Conservation (phyloP, 1,284 basidiomycete species). For the Wallemia hederae region DNA sequence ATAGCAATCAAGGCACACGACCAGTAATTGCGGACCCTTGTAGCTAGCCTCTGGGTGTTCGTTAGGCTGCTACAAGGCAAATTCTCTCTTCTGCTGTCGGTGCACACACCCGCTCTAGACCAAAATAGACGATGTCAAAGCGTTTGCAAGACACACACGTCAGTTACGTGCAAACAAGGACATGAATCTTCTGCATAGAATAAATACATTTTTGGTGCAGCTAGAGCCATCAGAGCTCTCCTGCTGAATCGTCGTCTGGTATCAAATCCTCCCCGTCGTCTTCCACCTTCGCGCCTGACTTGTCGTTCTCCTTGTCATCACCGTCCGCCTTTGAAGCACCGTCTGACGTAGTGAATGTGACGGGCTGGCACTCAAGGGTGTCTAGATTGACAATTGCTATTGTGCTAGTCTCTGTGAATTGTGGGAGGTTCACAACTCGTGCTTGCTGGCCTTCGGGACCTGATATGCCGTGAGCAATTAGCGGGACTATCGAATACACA, state of each 20-base stretch:
- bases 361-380: conserved; percentile 18
- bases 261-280: background rate
- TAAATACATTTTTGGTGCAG: too few relatives aligned
- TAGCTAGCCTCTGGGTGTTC: too few relatives aligned
- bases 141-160: too few relatives aligned
- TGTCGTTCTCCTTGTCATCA: background rate
- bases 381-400: conserved; percentile 32
- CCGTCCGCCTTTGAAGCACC: background rate
- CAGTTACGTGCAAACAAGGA: too few relatives aligned
- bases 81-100: too few relatives aligned
- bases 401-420: conserved; percentile 35
- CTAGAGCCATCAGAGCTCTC: background rate
- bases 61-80: too few relatives aligned
- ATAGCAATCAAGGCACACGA: background rate
- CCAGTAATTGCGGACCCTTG: too few relatives aligned
- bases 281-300: too few relatives aligned
- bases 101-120: too few relatives aligned
- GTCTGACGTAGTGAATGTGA: background rate
- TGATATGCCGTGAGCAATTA: conserved; percentile 8
- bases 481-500: conserved; percentile 11
- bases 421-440: conserved; percentile 55
- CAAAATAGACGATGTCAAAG: too few relatives aligned
- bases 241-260: background rate
- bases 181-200: too few relatives aligned
- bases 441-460: conserved; percentile 17